Conservation (phyloP, 2,329 filamentous ascomycete species). For the Fusarium sp. region DNA sequence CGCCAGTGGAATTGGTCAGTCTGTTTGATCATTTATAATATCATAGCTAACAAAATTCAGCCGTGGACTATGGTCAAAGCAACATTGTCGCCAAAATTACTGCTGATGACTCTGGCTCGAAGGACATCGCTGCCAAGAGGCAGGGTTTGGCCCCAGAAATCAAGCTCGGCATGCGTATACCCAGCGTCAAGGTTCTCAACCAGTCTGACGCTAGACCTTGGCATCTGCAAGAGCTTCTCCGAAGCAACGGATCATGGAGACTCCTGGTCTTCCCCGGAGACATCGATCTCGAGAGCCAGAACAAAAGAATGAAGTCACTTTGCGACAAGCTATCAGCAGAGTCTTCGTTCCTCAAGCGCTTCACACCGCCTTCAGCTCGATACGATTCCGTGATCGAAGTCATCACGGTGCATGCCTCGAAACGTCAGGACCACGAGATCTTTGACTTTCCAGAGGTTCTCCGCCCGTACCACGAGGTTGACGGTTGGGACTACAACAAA, state of each 20-base stretch:
- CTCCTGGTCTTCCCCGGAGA: conserved; percentile 58
- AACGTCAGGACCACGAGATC: conserved; percentile 59
- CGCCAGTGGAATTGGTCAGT: conserved; percentile 10
- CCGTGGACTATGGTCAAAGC: conserved; percentile 31
- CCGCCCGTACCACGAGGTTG: conserved; percentile 55
- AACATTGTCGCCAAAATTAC: conserved; percentile 19
- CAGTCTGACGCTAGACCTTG: conserved; percentile 66
- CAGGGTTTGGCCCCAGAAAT: conserved; percentile 51
- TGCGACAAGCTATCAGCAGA: conserved; percentile 47
- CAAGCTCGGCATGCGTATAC: conserved; percentile 66
- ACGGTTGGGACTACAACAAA: conserved; percentile 67
- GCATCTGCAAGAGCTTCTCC: conserved; percentile 63
- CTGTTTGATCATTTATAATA: no score
- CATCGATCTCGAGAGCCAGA: background rate
- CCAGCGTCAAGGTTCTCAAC: conserved; percentile 67
- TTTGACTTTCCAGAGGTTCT: conserved; percentile 55
- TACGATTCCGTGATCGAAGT: conserved; percentile 62
- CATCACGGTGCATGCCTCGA: conserved; percentile 67
- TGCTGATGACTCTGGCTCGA: background rate
- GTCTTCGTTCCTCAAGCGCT: conserved; percentile 16
- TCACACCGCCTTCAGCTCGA: conserved; percentile 11
- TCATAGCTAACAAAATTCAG: background rate
- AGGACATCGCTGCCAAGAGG: conserved; percentile 1
- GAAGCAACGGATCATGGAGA: conserved; percentile 61
- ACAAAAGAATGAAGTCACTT: conserved; percentile 26